Evolutionary conservation across 2,329 filamentous ascomycete species (phyloP).

Genomic region (Stemphylium beticola): DNA sequence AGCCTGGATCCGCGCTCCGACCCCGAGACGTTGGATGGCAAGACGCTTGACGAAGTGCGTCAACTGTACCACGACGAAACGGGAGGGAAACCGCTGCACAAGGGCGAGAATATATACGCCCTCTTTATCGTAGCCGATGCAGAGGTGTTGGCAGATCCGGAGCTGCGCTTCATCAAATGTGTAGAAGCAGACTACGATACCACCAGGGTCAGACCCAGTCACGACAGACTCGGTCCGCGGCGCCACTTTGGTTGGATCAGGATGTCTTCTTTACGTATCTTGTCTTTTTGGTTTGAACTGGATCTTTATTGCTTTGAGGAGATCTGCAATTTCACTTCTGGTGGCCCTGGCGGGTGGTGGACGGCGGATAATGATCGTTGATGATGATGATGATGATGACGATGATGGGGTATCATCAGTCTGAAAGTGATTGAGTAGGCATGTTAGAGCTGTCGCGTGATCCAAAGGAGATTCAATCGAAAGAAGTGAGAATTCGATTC

Average conservation of each 20-base stretch:
- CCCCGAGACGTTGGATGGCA: no score
- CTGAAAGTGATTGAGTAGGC: no score
- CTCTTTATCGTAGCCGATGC: background rate
- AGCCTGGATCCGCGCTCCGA: no score
- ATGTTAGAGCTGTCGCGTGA: no score
- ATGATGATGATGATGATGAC: no score
- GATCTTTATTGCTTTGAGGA: background rate
- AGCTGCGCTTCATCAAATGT: background rate
- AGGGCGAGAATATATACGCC: background rate
- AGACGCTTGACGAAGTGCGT: background rate
- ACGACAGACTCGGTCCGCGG: background rate
- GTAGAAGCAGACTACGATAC: background rate
- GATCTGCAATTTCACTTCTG: background rate
- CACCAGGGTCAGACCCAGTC: background rate
- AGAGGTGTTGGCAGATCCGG: background rate
- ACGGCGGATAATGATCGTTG: no score
- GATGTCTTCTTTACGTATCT: background rate
- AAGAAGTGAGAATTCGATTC: no score
- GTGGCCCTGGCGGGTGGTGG: no score
- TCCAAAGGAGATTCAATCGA: no score
- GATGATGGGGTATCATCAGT: no score
- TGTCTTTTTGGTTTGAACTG: background rate
- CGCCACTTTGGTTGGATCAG: slow-evolving; percentile 1
- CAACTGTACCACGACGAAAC: background rate
- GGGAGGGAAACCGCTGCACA: background rate